Conservation (phyloP, 441 rosid genomes). For the Sinapis alba region DNA sequence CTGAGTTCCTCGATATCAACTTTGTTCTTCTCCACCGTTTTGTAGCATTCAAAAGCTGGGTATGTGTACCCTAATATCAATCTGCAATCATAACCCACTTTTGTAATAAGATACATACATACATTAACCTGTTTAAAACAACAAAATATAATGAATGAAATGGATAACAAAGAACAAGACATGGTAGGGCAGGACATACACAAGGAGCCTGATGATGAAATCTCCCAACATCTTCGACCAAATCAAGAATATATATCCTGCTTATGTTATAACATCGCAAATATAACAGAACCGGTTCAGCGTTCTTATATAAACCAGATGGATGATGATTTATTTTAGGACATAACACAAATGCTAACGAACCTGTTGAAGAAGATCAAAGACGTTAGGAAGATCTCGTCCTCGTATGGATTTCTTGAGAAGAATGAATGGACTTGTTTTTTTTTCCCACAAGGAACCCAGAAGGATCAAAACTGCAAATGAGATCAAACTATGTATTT, state of each 20-base stretch:
- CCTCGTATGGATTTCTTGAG: slow-evolving; percentile 14
- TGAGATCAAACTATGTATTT: slow-evolving; percentile 18
- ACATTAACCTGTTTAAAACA: not conserved
- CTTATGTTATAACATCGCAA: not conserved
- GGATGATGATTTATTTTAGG: not conserved
- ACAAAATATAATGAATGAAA: not conserved
- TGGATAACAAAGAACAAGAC: not conserved
- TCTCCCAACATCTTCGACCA: slow-evolving; percentile 70
- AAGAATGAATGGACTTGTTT: not conserved
- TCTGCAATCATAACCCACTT: slow-evolving; percentile 44
- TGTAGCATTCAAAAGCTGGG: slow-evolving; percentile 81
- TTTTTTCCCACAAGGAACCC: slow-evolving; percentile 12
- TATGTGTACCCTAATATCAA: slow-evolving; percentile 73
- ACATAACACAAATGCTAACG: not conserved
- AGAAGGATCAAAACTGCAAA: slow-evolving; percentile 31
- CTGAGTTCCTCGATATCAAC: slow-evolving; percentile 71
- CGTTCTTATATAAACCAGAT: not conserved
- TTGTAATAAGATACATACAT: not conserved
- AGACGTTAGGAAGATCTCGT: slow-evolving; percentile 35
- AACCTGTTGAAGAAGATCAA: slow-evolving; percentile 40
- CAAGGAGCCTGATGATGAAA: slow-evolving; percentile 59
- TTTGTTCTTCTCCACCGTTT: slow-evolving; percentile 73
- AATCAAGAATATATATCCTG: slow-evolving; percentile 39
- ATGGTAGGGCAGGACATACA: slow-evolving; percentile 46
- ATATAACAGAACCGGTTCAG: not conserved